Evolutionary conservation across 805 yeast genomes (phyloP), one percentile per base, ranked within the genome.

Genomic region (Zygosaccharomyces gambellarensis): DNA sequence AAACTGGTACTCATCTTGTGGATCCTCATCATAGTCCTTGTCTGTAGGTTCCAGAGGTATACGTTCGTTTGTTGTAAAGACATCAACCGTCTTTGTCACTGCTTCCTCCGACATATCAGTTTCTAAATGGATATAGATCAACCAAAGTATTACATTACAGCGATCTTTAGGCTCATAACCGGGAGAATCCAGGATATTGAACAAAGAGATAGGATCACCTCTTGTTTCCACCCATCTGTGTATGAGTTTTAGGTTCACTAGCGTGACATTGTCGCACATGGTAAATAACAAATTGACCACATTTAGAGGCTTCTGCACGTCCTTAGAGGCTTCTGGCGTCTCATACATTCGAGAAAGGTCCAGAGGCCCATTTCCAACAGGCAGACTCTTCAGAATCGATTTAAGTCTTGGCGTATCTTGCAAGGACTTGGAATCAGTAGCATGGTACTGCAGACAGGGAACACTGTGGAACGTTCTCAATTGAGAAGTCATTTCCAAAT

Each of bases 321-420:
- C 55, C 36, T 71, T 61, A 46, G 85, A 71, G 29, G 77, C 84
- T 36, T 74, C 76, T 34, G 74, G 68, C 21, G 79, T 74, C 42
- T 81, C 80, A 60, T 90, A 96, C 57, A 90, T 82, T 2, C 90
- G 88, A 0, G 94, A 87, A 14, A 63, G 46, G 21, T 51, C 51
- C 32, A 63, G 36, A 2, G 59, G 52, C 2, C 62, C 63, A 41
- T 65, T 65, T 3, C 69, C 69, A 5, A 62, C 43, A 0, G 69
- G 62, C 27, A 65, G 39, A 43, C 61, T 63, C 69, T 92, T 92
- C 56, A 92, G 69, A 19, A 92, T 92, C 0, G 95, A 84, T 64
- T 92, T 92, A 53, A 92, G 76, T 48, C 98, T 74, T 2, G 98
- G 98, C 0, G 98, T 94, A 63, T 92, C 98, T 69, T 92, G 98